Evolutionary conservation across 2,329 filamentous ascomycete species (phyloP), one percentile per base, ranked within the genome.

Genomic region (Sporothrix brasiliensis): DNA sequence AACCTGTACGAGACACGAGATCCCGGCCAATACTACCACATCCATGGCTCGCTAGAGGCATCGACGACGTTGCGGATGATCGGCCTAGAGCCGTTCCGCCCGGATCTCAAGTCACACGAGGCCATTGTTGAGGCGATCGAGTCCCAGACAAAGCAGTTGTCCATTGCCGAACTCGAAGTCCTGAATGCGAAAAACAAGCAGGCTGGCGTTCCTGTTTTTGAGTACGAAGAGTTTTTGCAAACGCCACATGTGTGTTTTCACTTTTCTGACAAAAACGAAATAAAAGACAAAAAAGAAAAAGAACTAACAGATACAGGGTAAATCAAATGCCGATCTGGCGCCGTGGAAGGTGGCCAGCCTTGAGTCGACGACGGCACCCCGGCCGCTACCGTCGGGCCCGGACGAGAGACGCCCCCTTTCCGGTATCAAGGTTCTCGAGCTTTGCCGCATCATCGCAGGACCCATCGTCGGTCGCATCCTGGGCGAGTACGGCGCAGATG

Each of bases 51-150:
- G 0, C 77, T 86, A 58, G 75, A 84, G 49, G 80, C 83, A 0
- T 75, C 76, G 2, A 78, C 80, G 1, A 81, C 82, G 0, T 78
- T 86, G 1, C 74, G 77, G 34, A 80, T 81, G n/a, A 81, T 86
- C 56, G 83, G 82, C 4, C 79, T 86, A 66, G 76, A 83, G 67
- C 76, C 79, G 0, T 75, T 75, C 41, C 70, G 74, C 67, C 81
- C 87, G 13, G 76, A 78, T 16, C 75, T 75, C 19, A 74, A 76
- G 68, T 78, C 79, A 65, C 75, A 79, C 39, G 69, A 77, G 11
- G 76, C 78, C 69, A 87, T 88, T 74, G 86, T 89, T 69, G 77
- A 84, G 41, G 81, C 82, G 1, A 91, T 91, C 58, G 89, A 90
- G 75, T 79, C 79, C 2, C 76, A 79, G 0, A 73, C 74, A 11